Base-by-base conservation (phyloP, 768 basidiomycete genomes). In the Hericium rajendrae region DNA sequence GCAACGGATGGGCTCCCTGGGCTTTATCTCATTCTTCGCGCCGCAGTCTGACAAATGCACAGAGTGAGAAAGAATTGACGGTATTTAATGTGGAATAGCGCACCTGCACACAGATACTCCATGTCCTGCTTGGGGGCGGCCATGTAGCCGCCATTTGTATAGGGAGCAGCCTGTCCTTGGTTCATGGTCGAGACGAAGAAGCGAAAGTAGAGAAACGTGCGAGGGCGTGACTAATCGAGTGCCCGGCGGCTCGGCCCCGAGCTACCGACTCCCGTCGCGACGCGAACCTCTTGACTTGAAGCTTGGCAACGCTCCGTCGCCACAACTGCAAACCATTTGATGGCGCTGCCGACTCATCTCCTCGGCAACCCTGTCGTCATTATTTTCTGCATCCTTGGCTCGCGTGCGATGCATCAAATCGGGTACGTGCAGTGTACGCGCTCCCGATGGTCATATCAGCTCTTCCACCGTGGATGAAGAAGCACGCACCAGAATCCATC, bases 1-100 rank as follows among this genome's bases (percentile, higher is more conserved):
- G 73, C 95, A 98, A 57, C 95, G 86, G 62, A 97, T 94, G 46
- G 92, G 91, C 69, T 98, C 95, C 58, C 91, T 78, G 8, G 90
- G 77, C 71, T 84, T 87, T 69, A 97, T 93, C 67, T 90, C 86
- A 70, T 94, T 97, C 73, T 88, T 88, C 1, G 86, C 88, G 59
- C 91, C 90, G 69, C 94, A 97, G 68, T 97, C 94, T 63, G 53
- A 16, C n/a, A 38, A 32, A 50, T 13, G 40, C 49, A 9, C 54
- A 57, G 10, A 59, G 50, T n/a, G 20, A 50, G 20, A 52, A 26
- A 48, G 18, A n/a, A 38, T 18, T 22, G 48, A 24, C 4, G 20
- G 6, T 15, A n/a, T 32, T n/a, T 6, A 18, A 20, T 4, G 28
- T 11, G 38, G 37, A 51, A 55, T 13, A 38, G 55, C 78, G 52